Evolutionary conservation across 2,329 filamentous ascomycete genomes (phyloP), one percentile per base, ranked within the genome.

Genomic region (Albifimbria verrucaria): DNA sequence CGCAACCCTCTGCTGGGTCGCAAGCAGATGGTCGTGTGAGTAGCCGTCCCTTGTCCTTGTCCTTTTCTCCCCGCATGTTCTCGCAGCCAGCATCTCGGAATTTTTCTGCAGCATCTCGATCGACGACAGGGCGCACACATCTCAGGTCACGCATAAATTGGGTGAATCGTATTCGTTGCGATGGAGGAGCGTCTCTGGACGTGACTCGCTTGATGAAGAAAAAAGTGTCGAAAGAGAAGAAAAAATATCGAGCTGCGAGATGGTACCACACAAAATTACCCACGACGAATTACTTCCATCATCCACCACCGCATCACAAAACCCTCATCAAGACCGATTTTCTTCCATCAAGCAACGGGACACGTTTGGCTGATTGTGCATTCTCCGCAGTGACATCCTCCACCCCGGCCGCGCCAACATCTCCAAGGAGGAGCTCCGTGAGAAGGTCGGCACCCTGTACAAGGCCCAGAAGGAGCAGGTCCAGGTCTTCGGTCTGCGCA

Each of bases 1-100:
- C 91, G 92, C 84, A 99, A 99, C 88, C 90, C 94, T 78, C 91
- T 99, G 74, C 88, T 99, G 76, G 91, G 89, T 77, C 90, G 93
- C 78, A 96, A 96, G 87, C 93, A 97, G 88, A 96, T 97, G 91
- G 93, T 97, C 81, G 90, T 97, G 93, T 97, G 91, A 86, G 89
- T 88, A 67, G 7, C 26, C 26, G 26, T 32, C 15, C 26, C 26
- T 61, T 60, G 55, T 61, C 61, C 56, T 59, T 57, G 51, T 51
- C 52, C 55, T 56, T 45, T 48, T 51, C 26, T 44, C 50, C 53
- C 49, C 51, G 9, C 26, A 32, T 32, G 26, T 32, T 15, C 9
- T 7, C 49, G 45, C 56, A 55, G 21, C 43, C 48, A 45, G 42
- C 10, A 44, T 53, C 52, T 55, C 56, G 49, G 54, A 53, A 43